Percentiles rank a stretch among this genome's conserved stretches.
Evolutionary conservation across 2,329 filamentous ascomycete genomes (phyloP).

Genomic region (Ceratocystiopsis brevicomis): DNA sequence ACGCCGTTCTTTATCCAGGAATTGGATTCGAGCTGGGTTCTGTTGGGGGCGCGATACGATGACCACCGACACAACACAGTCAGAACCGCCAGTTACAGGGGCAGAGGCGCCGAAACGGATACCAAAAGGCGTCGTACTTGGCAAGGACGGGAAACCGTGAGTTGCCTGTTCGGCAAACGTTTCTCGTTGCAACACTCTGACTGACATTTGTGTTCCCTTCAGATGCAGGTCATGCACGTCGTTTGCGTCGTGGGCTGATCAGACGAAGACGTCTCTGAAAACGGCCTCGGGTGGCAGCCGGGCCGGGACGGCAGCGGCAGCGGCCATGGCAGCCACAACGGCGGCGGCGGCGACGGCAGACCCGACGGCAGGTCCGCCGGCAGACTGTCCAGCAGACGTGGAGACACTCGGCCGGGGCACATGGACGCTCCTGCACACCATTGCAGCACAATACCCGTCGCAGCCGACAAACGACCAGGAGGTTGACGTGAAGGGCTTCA

Average conservation of each 20-base stretch:
- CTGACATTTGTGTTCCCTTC: neutral
- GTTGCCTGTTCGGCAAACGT: constrained; percentile 18
- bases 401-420: constrained; percentile 69
- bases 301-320: constrained; percentile 14
- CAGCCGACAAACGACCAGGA: constrained; percentile 51
- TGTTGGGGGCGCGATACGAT: neutral
- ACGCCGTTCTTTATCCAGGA: too few species aligned
- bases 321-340: constrained; percentile 12
- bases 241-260: constrained; percentile 41
- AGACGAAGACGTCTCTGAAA: constrained; percentile 26
- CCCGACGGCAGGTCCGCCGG: constrained; percentile 20
- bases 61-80: constrained; percentile 17
- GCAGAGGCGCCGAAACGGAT: constrained; percentile 30
- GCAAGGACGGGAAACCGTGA: constrained; percentile 71
- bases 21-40: too few species aligned
- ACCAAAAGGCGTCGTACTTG: constrained; percentile 55
- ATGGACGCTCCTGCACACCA: constrained; percentile 86
- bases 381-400: constrained; percentile 80
- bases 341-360: constrained; percentile 15
- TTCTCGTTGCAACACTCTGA: neutral
- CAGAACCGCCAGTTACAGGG: constrained; percentile 10
- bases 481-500: constrained; percentile 56
- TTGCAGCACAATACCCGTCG: constrained; percentile 71
- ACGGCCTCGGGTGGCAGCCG: constrained; percentile 12
- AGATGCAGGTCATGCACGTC: constrained; percentile 58